Percentiles rank a stretch among this genome's conserved stretches.
phyloP scores from a whole-genome alignment of 1,139 yeast genomes.

The Taphrina flavorubra region DNA sequence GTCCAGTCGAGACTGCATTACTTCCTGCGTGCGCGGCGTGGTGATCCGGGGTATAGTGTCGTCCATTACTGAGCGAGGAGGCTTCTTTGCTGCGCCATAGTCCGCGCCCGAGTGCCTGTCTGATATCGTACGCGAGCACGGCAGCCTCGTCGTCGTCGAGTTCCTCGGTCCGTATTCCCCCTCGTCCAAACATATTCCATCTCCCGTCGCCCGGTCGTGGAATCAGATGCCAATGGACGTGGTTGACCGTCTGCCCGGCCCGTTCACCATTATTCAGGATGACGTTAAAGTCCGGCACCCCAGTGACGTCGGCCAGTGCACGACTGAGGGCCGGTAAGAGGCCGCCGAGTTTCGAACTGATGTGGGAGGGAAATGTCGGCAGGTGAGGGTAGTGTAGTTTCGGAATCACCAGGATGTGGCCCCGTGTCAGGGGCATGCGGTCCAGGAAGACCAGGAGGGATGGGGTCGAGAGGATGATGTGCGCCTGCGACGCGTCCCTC shows the following conservation, averaged over 20 bases:
- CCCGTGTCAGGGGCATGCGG: constrained; percentile 31
- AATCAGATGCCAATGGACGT: constrained; percentile 93
- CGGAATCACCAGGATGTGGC: constrained; percentile 40
- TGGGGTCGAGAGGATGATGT: constrained; percentile 25
- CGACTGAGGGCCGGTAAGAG: constrained; percentile 84
- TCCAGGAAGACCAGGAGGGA: constrained; percentile 35
- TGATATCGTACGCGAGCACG: constrained; percentile 18
- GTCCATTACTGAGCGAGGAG: constrained; percentile 10
- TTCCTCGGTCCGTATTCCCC: constrained; percentile 19
- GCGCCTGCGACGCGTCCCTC: constrained; percentile 8
- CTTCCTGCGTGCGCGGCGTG: too few species aligned
- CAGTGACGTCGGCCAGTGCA: constrained; percentile 67
- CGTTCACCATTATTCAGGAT: constrained; percentile 86
- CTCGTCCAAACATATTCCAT: constrained; percentile 38
- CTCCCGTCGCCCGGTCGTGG: constrained; percentile 69
- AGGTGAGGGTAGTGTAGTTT: constrained; percentile 86
- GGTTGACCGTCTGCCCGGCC: constrained; percentile 91
- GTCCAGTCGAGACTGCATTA: too few species aligned
- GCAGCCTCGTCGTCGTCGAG: constrained; percentile 38
- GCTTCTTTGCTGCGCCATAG: constrained; percentile 21
- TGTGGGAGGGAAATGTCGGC: constrained; percentile 90
- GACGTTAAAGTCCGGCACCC: constrained; percentile 80
- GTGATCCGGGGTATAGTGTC: not conserved
- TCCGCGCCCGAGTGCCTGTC: constrained; percentile 25
- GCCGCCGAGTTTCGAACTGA: constrained; percentile 62